Evolutionary conservation across 768 basidiomycete species (phyloP), one percentile per base, ranked within the genome.

Genomic region (Macrolepiota dolichaula): DNA sequence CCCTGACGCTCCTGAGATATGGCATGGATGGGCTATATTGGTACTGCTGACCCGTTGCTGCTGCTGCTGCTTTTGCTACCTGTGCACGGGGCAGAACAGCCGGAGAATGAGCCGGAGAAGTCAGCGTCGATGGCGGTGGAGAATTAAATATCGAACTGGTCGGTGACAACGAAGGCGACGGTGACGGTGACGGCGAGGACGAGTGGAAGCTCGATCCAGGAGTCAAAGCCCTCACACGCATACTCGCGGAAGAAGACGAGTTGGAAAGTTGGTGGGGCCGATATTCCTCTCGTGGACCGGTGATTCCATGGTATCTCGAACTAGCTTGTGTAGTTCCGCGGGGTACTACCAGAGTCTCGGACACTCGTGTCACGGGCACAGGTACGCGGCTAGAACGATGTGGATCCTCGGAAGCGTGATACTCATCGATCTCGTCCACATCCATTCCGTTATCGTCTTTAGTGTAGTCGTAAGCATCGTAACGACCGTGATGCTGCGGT

Each of bases 21-120:
- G 72, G 72, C 5, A 69, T 66, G 5, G 74, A 75, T 1, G 74
- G 70, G 35, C 58, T 72, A 42, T 75, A 76, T 11, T 65, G 59
- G 9, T 36, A 54, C 25, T 60, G 59, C 10, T 60, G 40, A 17
- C 38, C 50, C n/a, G n/a, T n/a, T n/a, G n/a, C n/a, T n/a, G n/a
- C n/a, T n/a, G n/a, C n/a, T n/a, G n/a, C n/a, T n/a, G n/a, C n/a
- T n/a, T n/a, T n/a, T n/a, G n/a, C n/a, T 10, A 49, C 15, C n/a
- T 36, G 52, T 50, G 29, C 2, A 0, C 46, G 59, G 19, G 59
- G 52, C 46, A 49, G 63, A 1, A 57, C n/a, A 5, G 57, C 60
- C 49, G 57, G 61, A 13, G 61, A 52, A 35, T 47, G 27, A 10
- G 49, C 47, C 4, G 59, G 65, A 19, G 65, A 64, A 1, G 58